A percentile compares a stretch with the other conserved stretches of the same genome.
Evolutionary conservation across 1,284 basidiomycete genomes (phyloP).

Genomic region (Leccinum olivaceoglutinosum): DNA sequence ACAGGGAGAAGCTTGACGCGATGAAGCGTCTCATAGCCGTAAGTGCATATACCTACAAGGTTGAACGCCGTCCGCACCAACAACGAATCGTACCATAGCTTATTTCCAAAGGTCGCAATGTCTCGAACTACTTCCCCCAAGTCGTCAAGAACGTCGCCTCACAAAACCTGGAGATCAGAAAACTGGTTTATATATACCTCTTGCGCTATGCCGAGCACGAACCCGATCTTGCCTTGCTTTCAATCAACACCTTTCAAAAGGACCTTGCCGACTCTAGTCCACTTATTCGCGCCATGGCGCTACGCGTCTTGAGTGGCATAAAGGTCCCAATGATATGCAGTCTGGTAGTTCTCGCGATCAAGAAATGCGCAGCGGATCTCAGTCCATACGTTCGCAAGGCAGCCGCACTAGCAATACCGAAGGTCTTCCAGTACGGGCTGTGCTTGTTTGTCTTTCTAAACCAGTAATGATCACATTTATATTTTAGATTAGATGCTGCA

Average conservation of each 20-base stretch:
- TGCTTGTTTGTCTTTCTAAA: background rate
- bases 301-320: constrained; percentile 91
- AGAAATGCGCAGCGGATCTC: constrained; percentile 84
- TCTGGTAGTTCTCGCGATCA: constrained; percentile 84
- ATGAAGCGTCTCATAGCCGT: constrained; percentile 92
- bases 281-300: constrained; percentile 89
- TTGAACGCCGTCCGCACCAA: constrained; percentile 7
- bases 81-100: constrained; percentile 45
- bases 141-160: constrained; percentile 94
- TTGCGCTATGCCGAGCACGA: constrained; percentile 89
- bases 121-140: constrained; percentile 88
- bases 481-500: constrained; percentile 63
- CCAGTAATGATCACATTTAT: constrained; percentile 3
- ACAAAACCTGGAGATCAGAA: constrained; percentile 88
- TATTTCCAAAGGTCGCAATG: constrained; percentile 89
- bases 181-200: constrained; percentile 97
- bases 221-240: constrained; percentile 91
- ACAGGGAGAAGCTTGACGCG: constrained; percentile 87
- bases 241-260: constrained; percentile 99
- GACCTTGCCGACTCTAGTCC: constrained; percentile 91
- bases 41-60: constrained; percentile 26
- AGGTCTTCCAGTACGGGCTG: constrained; percentile 69
- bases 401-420: constrained; percentile 85
- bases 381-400: constrained; percentile 94
- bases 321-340: constrained; percentile 83